phyloP scores from a whole-genome alignment of 78 protist species.

The Parvularia atlantis region DNA sequence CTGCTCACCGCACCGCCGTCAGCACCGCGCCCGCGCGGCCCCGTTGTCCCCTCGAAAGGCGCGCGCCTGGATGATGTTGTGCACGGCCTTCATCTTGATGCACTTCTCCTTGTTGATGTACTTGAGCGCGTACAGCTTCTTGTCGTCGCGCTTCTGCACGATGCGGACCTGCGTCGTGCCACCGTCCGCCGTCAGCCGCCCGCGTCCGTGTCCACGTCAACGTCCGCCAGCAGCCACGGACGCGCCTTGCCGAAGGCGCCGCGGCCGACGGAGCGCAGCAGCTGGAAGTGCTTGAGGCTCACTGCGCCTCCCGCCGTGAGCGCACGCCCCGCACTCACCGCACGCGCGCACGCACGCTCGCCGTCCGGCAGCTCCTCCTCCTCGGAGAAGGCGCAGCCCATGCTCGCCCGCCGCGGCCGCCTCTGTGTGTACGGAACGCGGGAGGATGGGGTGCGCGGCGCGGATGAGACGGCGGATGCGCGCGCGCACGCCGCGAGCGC shows the following conservation, averaged over 20 bases:
- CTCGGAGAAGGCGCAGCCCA: no score
- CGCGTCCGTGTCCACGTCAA: no score
- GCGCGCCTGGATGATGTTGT: background rate
- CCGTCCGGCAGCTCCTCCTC: no score
- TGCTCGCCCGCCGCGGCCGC: no score
- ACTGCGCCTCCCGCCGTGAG: no score
- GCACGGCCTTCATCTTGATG: background rate
- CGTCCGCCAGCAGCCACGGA: background rate
- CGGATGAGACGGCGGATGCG: no score
- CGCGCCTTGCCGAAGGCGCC: conserved; percentile 30
- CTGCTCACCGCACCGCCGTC: background rate
- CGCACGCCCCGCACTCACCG: no score
- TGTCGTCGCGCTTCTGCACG: conserved; percentile 19
- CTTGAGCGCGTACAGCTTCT: conserved; percentile 28
- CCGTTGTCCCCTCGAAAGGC: background rate
- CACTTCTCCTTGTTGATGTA: conserved; percentile 37
- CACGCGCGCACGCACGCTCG: no score
- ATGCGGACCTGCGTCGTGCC: conserved; percentile 15
- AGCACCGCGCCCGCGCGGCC: background rate
- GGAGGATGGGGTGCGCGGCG: no score
- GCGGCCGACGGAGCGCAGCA: conserved; percentile 28
- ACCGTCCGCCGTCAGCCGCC: no score
- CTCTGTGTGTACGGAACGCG: no score
- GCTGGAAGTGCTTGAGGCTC: conserved; percentile 18
- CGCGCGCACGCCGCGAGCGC: no score